These are phyloP conservation scores for Achlya hypogyna DNA, from an alignment of 352 stramenopile species.

Conservation along the genomic window DNA sequence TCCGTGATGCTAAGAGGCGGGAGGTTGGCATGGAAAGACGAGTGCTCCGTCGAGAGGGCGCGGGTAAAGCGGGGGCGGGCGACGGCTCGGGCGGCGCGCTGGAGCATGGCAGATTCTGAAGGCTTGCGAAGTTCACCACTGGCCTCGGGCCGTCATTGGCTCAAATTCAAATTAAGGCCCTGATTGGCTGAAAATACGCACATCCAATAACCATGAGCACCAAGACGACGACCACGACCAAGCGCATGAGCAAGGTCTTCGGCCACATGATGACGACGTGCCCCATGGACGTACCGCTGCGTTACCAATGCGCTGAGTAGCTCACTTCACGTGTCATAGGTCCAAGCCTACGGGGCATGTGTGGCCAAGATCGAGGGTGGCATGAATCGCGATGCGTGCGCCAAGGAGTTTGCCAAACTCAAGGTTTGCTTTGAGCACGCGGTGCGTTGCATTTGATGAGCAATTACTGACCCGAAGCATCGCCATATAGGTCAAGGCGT, in stretches of 20 bases:
- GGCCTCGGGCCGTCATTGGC: background rate
- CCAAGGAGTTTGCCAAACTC: slow-evolving; percentile 66
- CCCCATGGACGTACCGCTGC: slow-evolving; percentile 39
- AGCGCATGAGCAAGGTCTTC: slow-evolving; percentile 62
- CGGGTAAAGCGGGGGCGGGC: background rate
- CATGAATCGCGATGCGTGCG: slow-evolving; percentile 42
- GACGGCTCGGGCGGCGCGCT: background rate
- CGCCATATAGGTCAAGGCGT: slow-evolving; percentile 2
- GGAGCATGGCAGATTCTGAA: background rate
- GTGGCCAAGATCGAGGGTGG: slow-evolving; percentile 52
- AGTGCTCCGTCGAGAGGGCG: background rate
- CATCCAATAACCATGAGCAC: too few species aligned
- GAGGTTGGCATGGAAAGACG: background rate
- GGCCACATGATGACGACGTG: slow-evolving; percentile 57
- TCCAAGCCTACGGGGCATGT: slow-evolving; percentile 73
- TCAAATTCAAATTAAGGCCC: background rate
- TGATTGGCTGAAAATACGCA: background rate
- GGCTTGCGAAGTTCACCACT: background rate
- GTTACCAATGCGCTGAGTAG: background rate
- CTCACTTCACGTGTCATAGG: slow-evolving; percentile 25
- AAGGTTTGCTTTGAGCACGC: slow-evolving; percentile 51
- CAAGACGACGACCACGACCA: slow-evolving; percentile 13
- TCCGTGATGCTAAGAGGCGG: slow-evolving; percentile 30
- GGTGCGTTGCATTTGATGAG: background rate
- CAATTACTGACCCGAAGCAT: background rate